Conservation (phyloP, 805 yeast species). For the Myxozyma monticola region DNA sequence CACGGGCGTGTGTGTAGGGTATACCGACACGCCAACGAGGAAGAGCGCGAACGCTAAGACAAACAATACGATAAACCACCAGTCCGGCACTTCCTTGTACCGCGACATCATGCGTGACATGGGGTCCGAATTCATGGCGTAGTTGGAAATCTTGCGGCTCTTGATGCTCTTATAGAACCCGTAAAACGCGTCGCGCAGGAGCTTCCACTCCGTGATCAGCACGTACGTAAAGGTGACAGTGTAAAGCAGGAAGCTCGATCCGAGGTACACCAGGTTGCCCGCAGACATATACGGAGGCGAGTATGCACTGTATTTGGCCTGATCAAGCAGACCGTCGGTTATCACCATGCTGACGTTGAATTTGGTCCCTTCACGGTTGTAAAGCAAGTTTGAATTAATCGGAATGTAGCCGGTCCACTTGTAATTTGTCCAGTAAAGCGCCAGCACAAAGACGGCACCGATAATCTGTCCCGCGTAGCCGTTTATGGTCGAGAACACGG, state of each 20-base stretch:
- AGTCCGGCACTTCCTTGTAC: conserved; percentile 65
- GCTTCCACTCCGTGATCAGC: conserved; percentile 12
- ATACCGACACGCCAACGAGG: conserved; percentile 38
- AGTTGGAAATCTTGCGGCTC: conserved; percentile 2
- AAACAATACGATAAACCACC: conserved; percentile 57
- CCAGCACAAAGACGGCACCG: conserved; percentile 57
- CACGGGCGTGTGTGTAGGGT: conserved; percentile 53
- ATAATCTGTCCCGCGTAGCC: conserved; percentile 41
- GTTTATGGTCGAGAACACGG: conserved; percentile 47
- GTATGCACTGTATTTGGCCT: conserved; percentile 52
- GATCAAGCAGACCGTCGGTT: conserved; percentile 47
- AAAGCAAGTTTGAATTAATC: conserved; percentile 47
- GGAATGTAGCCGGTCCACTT: conserved; percentile 47
- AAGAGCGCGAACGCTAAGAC: conserved; percentile 41
- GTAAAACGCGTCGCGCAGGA: conserved; percentile 41
- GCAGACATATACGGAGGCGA: conserved; percentile 59
- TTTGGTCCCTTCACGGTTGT: conserved; percentile 29
- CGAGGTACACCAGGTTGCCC: conserved; percentile 54
- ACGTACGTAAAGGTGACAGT: conserved; percentile 18
- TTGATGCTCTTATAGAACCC: not conserved
- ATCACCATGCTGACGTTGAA: too few species aligned
- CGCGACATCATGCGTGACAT: conserved; percentile 43
- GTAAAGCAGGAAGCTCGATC: conserved; percentile 51
- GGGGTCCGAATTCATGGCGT: conserved; percentile 13
- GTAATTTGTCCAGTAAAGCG: conserved; percentile 52